phyloP scores from a whole-genome alignment of 1,284 basidiomycete species.

The Malassezia sp. region DNA sequence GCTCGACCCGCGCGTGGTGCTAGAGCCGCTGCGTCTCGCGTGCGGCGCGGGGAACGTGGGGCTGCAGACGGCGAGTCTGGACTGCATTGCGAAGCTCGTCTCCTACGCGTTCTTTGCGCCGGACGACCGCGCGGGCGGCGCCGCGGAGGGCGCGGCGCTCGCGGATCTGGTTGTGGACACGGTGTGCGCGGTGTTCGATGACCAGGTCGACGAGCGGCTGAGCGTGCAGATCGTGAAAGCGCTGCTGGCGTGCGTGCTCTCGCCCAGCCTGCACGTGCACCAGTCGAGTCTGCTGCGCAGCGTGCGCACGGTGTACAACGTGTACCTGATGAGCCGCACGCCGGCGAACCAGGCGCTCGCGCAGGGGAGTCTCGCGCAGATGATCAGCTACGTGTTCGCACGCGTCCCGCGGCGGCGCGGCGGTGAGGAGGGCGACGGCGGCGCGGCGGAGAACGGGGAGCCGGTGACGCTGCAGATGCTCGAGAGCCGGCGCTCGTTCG shows the following conservation, averaged over 20 bases:
- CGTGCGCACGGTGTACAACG: slow-evolving; percentile 45
- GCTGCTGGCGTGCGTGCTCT: slow-evolving; percentile 39
- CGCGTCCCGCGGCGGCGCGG: slow-evolving; percentile 23
- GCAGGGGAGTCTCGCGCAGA: slow-evolving; percentile 43
- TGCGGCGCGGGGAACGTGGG: slow-evolving; percentile 35
- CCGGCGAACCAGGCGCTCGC: slow-evolving; percentile 42
- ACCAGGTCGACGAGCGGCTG: slow-evolving; percentile 37
- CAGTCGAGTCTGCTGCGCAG: slow-evolving; percentile 49
- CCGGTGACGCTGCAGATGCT: slow-evolving; percentile 33
- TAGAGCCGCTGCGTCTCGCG: slow-evolving; percentile 42
- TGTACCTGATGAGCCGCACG: slow-evolving; percentile 41
- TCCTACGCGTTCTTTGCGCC: slow-evolving; percentile 45
- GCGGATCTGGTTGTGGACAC: slow-evolving; percentile 44
- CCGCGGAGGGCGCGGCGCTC: slow-evolving; percentile 23
- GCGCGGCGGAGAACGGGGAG: slow-evolving; percentile 7
- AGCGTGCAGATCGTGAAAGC: slow-evolving; percentile 46
- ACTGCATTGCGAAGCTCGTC: slow-evolving; percentile 45
- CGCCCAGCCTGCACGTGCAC: slow-evolving; percentile 37
- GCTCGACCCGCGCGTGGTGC: slow-evolving; percentile 41
- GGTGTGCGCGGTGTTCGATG: slow-evolving; percentile 41
- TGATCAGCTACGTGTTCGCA: slow-evolving; percentile 43
- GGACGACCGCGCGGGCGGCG: slow-evolving; percentile 20
- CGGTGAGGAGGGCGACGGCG: slow-evolving; percentile 6
- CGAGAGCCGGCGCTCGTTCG: slow-evolving; percentile 39
- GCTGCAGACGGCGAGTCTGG: slow-evolving; percentile 36